These are phyloP conservation scores for Wickerhamiella vanderwaltii DNA, from an alignment of 805 yeast genomes.

Conservation along the genomic window DNA sequence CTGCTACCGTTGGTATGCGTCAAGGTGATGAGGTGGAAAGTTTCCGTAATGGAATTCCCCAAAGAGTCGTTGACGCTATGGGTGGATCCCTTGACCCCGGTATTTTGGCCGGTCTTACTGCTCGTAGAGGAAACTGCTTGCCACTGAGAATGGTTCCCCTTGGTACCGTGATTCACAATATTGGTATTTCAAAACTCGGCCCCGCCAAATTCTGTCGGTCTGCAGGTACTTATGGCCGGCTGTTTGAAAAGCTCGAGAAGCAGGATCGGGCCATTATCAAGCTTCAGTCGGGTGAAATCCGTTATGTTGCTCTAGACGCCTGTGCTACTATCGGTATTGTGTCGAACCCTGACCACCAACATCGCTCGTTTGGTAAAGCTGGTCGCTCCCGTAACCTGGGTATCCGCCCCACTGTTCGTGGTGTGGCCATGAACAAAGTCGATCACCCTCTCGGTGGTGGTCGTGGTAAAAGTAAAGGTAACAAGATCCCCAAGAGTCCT, in stretches of 20 bases:
- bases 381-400: slow-evolving; percentile 91
- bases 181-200: slow-evolving; percentile 66
- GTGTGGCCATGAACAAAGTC: slow-evolving; percentile 94
- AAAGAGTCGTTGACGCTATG: slow-evolving; percentile 63
- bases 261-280: slow-evolving; percentile 63
- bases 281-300: slow-evolving; percentile 84
- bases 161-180: slow-evolving; percentile 79
- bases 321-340: slow-evolving; percentile 92
- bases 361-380: slow-evolving; percentile 85
- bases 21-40: slow-evolving; percentile 86
- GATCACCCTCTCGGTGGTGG: slow-evolving; percentile 99
- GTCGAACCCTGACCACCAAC: slow-evolving; percentile 86
- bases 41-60: slow-evolving; percentile 79
- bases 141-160: slow-evolving; percentile 90
- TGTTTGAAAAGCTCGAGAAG: slow-evolving; percentile 65
- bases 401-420: slow-evolving; percentile 89
- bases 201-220: slow-evolving; percentile 82
- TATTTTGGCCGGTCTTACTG: slow-evolving; percentile 69
- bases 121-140: slow-evolving; percentile 88
- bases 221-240: slow-evolving; percentile 89
- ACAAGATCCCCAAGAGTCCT: slow-evolving; percentile 84
- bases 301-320: slow-evolving; percentile 73
- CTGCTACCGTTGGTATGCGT: slow-evolving; percentile 87
- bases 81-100: slow-evolving; percentile 91
- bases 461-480: slow-evolving; percentile 96